Percentiles rank a stretch among this genome's conserved stretches.
phyloP scores from a whole-genome alignment of 768 basidiomycete species.

The Tubosaeta sp. region DNA sequence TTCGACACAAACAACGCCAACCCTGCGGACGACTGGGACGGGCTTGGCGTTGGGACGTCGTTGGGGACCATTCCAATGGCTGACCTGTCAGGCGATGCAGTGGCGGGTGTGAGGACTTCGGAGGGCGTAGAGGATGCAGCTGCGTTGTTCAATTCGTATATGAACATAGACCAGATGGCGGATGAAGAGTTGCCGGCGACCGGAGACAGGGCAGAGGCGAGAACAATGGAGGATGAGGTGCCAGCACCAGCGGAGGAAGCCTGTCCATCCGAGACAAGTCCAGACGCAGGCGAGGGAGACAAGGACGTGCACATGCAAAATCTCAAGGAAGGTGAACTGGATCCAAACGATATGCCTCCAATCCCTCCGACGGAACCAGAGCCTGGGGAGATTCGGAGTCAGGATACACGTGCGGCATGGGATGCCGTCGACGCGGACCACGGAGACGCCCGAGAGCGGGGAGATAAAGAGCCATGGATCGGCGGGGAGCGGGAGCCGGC shows the following conservation, averaged over 20 bases:
- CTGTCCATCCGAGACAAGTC: neutral
- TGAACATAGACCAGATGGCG: slow-evolving; percentile 18
- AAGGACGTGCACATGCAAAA: neutral
- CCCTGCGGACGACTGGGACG: neutral
- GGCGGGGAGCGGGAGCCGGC: neutral
- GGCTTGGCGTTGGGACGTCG: slow-evolving; percentile 10
- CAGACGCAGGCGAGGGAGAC: neutral
- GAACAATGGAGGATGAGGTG: neutral
- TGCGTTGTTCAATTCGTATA: slow-evolving; percentile 18
- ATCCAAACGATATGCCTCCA: neutral
- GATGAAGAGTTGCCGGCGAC: slow-evolving; percentile 1
- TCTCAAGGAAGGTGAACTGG: slow-evolving; percentile 16
- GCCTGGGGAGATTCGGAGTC: slow-evolving; percentile 17
- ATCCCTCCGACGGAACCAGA: neutral
- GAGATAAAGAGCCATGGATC: neutral
- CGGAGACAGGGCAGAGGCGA: neutral
- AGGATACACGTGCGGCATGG: neutral
- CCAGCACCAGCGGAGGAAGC: neutral
- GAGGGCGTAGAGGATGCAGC: slow-evolving; percentile 1
- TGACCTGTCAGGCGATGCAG: neutral
- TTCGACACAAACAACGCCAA: slow-evolving; percentile 11
- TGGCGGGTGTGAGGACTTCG: neutral
- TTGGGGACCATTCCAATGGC: neutral
- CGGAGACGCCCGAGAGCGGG: neutral
- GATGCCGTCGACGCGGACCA: neutral